Conservation (phyloP, 2,329 filamentous ascomycete species). For the Stachybotrys chlorohalonatus region DNA sequence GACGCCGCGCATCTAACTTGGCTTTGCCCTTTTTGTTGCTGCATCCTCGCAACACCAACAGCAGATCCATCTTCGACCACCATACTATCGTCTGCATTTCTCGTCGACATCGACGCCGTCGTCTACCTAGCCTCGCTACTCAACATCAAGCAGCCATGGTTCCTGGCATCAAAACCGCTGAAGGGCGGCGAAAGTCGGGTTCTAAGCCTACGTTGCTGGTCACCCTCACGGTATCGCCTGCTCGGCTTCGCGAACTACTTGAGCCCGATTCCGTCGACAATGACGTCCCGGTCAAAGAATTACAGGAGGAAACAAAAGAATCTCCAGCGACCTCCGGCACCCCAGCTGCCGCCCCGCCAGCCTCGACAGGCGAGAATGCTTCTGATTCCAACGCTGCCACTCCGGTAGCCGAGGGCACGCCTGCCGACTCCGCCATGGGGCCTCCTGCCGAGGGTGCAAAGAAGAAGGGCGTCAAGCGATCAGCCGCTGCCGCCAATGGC, state of each 20-base stretch:
- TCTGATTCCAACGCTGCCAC: constrained; percentile 53
- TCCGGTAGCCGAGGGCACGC: constrained; percentile 46
- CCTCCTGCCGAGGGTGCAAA: constrained; percentile 54
- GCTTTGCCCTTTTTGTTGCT: not conserved
- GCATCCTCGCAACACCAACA: not conserved
- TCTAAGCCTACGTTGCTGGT: constrained; percentile 31
- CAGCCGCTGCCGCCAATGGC: constrained; percentile 56
- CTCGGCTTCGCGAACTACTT: constrained; percentile 40
- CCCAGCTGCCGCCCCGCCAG: constrained; percentile 26
- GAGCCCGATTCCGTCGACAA: constrained; percentile 33
- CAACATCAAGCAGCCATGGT: constrained; percentile 18
- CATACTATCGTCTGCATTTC: not conserved
- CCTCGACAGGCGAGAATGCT: constrained; percentile 44
- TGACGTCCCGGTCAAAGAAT: constrained; percentile 33
- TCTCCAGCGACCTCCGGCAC: constrained; percentile 36
- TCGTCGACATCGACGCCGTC: not conserved
- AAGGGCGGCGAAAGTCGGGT: constrained; percentile 28
- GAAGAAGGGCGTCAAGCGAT: constrained; percentile 68
- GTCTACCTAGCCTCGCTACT: not conserved
- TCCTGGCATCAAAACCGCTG: constrained; percentile 21
- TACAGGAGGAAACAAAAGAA: constrained; percentile 25
- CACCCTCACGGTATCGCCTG: constrained; percentile 42
- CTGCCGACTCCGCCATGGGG: constrained; percentile 47
- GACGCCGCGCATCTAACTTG: too few relatives aligned
- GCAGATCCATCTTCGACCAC: not conserved